Conservation (phyloP, 2,329 filamentous ascomycete genomes). For the Microdochium nivale region DNA sequence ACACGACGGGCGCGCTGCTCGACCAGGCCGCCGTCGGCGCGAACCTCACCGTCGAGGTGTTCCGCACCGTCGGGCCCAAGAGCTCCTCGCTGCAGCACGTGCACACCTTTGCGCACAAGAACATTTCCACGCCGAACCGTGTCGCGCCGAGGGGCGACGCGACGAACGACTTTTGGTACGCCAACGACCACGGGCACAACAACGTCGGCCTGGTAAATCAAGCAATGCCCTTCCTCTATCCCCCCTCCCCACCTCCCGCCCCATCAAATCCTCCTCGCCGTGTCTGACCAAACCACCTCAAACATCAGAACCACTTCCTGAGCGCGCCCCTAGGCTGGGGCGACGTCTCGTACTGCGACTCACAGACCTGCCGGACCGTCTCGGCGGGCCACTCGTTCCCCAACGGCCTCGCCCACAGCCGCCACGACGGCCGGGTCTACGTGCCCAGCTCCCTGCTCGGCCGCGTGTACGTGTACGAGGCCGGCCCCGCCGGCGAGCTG, state of each 20-base stretch:
- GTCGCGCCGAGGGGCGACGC: constrained; percentile 10
- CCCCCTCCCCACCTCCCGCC: background rate
- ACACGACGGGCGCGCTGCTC: constrained; percentile 7
- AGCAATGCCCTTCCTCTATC: background rate
- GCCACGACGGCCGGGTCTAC: constrained; percentile 18
- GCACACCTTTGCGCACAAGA: constrained; percentile 9
- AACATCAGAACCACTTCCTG: constrained; percentile 8
- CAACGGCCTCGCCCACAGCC: constrained; percentile 17
- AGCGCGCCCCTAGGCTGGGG: constrained; percentile 13
- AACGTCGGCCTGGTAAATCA: constrained; percentile 11
- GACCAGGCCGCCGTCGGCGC: constrained; percentile 7
- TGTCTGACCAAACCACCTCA: background rate
- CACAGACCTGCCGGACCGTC: constrained; percentile 9
- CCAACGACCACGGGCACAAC: constrained; percentile 13
- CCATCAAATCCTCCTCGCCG: background rate
- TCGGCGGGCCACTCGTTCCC: constrained; percentile 17
- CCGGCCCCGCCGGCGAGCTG: constrained; percentile 4
- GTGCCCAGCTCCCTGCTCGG: constrained; percentile 17
- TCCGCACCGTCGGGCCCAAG: constrained; percentile 4
- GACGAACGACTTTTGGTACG: constrained; percentile 12
- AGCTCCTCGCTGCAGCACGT: constrained; percentile 12
- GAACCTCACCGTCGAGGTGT: constrained; percentile 11
- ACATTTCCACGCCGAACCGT: constrained; percentile 16
- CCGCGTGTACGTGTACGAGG: constrained; percentile 4
- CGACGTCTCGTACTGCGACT: constrained; percentile 18